Evolutionary conservation across 2,329 filamentous ascomycete species (phyloP).

Genomic region (Rhinocladiella mackenziei): DNA sequence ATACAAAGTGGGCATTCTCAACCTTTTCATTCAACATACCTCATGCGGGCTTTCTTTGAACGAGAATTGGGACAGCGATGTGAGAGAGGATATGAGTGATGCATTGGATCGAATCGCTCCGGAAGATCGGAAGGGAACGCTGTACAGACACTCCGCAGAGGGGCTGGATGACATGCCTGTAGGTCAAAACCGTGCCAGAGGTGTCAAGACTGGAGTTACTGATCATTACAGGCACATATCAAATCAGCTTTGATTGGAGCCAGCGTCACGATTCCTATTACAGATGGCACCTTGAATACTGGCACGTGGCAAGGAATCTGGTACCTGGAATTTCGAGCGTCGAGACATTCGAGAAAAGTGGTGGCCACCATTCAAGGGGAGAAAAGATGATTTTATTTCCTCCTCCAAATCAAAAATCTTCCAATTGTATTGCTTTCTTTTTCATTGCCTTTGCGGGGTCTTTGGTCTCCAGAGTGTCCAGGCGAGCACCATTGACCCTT

Average conservation of each 20-base stretch:
- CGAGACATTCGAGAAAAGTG: constrained; percentile 72
- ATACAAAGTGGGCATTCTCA: constrained; percentile 81
- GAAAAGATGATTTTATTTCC: constrained; percentile 38
- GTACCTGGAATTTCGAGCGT: constrained; percentile 83
- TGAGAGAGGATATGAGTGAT: constrained; percentile 90
- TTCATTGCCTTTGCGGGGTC: constrained; percentile 4
- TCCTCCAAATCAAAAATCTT: not conserved
- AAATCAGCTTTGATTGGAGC: constrained; percentile 87
- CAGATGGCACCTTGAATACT: constrained; percentile 69
- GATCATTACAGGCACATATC: constrained; percentile 68
- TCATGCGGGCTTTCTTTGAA: constrained; percentile 86
- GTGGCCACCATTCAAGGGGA: constrained; percentile 95
- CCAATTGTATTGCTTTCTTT: not conserved
- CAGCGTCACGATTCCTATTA: constrained; percentile 86
- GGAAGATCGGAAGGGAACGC: constrained; percentile 66
- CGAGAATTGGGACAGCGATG: constrained; percentile 83
- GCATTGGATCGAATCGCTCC: constrained; percentile 87
- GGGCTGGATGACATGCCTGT: constrained; percentile 92
- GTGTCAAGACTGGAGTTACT: constrained; percentile 1
- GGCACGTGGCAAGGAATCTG: constrained; percentile 72
- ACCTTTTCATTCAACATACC: constrained; percentile 94
- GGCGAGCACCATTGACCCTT: constrained; percentile 36
- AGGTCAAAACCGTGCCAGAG: constrained; percentile 33
- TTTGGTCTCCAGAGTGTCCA: constrained; percentile 39
- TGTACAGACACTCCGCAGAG: constrained; percentile 86